Conservation (phyloP, 441 rosid genomes). For the Pelargonium myrrhifolium region DNA sequence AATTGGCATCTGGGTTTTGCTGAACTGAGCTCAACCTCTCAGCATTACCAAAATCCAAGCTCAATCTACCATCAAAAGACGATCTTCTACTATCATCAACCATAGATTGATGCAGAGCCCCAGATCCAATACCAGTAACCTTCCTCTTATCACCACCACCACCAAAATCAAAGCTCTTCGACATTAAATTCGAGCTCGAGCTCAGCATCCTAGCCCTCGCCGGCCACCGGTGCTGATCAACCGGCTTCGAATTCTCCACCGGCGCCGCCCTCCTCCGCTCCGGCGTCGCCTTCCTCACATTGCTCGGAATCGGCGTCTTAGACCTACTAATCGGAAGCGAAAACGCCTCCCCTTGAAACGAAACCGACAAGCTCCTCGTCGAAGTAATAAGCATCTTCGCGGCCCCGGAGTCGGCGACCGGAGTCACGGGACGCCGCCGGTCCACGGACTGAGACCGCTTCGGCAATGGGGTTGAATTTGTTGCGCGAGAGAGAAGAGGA, state of each 20-base stretch:
- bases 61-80: slow-evolving; percentile 38
- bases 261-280: slow-evolving; percentile 49
- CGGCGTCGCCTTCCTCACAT: slow-evolving; percentile 38
- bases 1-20: slow-evolving; percentile 29
- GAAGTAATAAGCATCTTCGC: slow-evolving; percentile 55
- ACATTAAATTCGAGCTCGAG: slow-evolving; percentile 25
- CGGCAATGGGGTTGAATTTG: slow-evolving; percentile 29
- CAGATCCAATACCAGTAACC: slow-evolving; percentile 35
- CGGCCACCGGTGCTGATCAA: slow-evolving; percentile 56
- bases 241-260: slow-evolving; percentile 35
- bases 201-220: slow-evolving; percentile 32
- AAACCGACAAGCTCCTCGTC: slow-evolving; percentile 58
- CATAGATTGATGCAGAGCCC: slow-evolving; percentile 46
- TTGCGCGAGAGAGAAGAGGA: slow-evolving; percentile 1
- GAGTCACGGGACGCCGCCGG: slow-evolving; percentile 20
- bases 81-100: slow-evolving; percentile 35
- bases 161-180: slow-evolving; percentile 56
- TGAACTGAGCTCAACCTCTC: slow-evolving; percentile 25
- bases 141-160: slow-evolving; percentile 20
- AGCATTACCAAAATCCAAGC: slow-evolving; percentile 37
- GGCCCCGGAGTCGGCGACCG: slow-evolving; percentile 26
- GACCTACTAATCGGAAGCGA: slow-evolving; percentile 64
- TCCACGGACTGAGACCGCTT: slow-evolving; percentile 46
- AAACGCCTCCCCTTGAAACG: slow-evolving; percentile 60
- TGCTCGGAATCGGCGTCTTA: slow-evolving; percentile 29